Evolutionary conservation across 225 moss, liverwort and hornwort genomes (phyloP).

Genomic region (Pseudisothecium myosuroides): DNA sequence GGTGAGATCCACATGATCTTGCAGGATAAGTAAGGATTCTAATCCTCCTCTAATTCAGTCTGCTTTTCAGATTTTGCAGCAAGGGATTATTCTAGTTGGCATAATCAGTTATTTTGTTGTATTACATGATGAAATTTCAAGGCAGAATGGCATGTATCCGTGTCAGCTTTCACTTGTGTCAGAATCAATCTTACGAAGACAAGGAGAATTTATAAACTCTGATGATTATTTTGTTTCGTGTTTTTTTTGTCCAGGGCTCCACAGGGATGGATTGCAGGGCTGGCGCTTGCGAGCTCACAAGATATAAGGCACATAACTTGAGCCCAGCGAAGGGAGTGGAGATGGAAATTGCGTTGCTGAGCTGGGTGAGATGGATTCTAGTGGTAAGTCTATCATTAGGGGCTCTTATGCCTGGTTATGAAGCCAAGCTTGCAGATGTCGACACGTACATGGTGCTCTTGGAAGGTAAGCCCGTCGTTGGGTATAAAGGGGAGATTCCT

Average conservation of each 20-base stretch:
- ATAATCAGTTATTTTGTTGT: neutral
- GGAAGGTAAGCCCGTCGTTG: slow-evolving; percentile 7
- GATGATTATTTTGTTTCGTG: neutral
- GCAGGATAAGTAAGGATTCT: neutral
- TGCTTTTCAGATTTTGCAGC: neutral
- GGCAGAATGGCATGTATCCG: neutral
- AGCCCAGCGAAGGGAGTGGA: neutral
- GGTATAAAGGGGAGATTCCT: slow-evolving; percentile 14
- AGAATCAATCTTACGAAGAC: neutral
- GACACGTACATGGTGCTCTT: slow-evolving; percentile 21
- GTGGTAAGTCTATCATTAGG: neutral
- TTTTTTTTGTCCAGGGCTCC: neutral
- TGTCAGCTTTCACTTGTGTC: neutral
- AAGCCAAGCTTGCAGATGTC: neutral
- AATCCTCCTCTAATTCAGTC: neutral
- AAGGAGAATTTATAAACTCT: neutral
- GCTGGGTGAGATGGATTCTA: neutral
- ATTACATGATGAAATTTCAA: neutral
- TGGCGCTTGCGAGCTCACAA: neutral
- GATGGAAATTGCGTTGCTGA: neutral
- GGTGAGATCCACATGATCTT: neutral
- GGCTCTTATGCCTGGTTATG: neutral
- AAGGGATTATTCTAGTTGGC: neutral
- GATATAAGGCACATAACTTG: neutral
- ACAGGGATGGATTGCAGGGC: neutral